phyloP scores from a whole-genome alignment of 1,139 yeast genomes.

The Lodderomyces metapsilosis region DNA sequence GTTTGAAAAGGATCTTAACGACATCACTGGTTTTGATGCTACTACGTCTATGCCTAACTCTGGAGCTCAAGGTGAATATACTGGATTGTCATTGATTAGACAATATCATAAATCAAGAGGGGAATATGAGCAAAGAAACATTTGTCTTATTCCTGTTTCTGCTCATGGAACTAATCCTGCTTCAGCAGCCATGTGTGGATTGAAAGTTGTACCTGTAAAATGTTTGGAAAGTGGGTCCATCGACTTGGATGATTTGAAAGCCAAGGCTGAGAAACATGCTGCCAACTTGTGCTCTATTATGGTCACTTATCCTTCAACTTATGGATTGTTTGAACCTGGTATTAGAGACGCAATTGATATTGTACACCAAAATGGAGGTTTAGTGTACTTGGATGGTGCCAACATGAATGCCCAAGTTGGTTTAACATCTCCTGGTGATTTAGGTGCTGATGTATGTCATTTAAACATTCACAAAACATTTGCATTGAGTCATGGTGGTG shows the following conservation, averaged over 20 bases:
- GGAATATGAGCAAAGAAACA: slow-evolving; percentile 64
- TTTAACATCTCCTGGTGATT: slow-evolving; percentile 92
- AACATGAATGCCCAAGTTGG: slow-evolving; percentile 99
- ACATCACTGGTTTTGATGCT: slow-evolving; percentile 92
- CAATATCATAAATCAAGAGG: slow-evolving; percentile 74
- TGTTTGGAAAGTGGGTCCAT: slow-evolving; percentile 84
- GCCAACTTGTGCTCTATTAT: slow-evolving; percentile 81
- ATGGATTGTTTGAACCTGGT: slow-evolving; percentile 93
- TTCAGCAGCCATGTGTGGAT: slow-evolving; percentile 95
- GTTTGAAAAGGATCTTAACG: slow-evolving; percentile 81
- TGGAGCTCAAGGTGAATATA: slow-evolving; percentile 98
- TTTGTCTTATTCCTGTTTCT: slow-evolving; percentile 92
- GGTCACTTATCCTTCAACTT: slow-evolving; percentile 97
- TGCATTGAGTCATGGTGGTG: slow-evolving; percentile 98
- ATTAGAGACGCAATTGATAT: slow-evolving; percentile 79
- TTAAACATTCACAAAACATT: slow-evolving; percentile 94
- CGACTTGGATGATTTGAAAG: slow-evolving; percentile 71
- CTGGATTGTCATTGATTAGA: slow-evolving; percentile 86
- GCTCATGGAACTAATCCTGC: slow-evolving; percentile 99
- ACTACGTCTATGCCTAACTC: slow-evolving; percentile 95
- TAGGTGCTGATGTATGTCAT: slow-evolving; percentile 99
- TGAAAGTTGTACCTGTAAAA: slow-evolving; percentile 89
- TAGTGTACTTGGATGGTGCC: slow-evolving; percentile 97
- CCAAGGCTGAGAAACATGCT: slow-evolving; percentile 69
- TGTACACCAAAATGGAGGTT: slow-evolving; percentile 86